A percentile compares a stretch with the other conserved stretches of the same genome.
Conservation (phyloP, 2,329 filamentous ascomycete genomes). For the Tolypocladium nubicola region DNA sequence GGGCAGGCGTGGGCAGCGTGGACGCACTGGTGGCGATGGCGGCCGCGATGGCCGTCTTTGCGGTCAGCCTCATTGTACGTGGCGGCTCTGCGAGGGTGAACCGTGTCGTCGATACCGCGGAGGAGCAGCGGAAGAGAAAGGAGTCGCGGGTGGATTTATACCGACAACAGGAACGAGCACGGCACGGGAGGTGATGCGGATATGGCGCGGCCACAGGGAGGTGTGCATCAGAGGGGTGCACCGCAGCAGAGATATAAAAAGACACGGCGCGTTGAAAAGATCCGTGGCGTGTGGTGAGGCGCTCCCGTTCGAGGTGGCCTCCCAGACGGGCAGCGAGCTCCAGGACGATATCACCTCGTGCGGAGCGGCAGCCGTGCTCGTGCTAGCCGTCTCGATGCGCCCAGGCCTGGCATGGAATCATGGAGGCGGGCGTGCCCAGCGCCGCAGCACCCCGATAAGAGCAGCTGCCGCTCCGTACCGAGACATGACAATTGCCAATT, state of each 20-base stretch:
- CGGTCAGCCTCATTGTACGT: neutral
- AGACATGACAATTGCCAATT: neutral
- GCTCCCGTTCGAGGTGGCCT: neutral
- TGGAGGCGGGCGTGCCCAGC: too few species aligned
- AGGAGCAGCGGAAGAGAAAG: neutral
- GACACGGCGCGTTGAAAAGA: neutral
- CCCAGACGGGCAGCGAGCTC: neutral
- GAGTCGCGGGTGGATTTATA: neutral
- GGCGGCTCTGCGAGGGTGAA: neutral
- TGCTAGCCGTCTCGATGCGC: neutral
- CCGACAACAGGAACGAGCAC: neutral
- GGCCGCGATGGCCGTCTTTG: neutral
- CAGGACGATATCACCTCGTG: neutral
- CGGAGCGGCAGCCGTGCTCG: neutral
- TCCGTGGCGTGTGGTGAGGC: neutral
- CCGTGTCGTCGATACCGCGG: neutral
- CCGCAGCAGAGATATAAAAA: neutral
- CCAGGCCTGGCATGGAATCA: too few species aligned
- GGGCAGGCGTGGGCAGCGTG: neutral
- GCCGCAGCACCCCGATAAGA: neutral
- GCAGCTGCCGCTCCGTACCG: neutral
- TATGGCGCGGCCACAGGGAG: neutral
- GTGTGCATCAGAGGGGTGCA: neutral
- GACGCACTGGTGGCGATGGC: slow-evolving; percentile 9
- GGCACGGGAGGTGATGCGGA: neutral